Evolutionary conservation across 1,139 yeast genomes (phyloP).

Genomic region (Geotrichum citri-aurantii): DNA sequence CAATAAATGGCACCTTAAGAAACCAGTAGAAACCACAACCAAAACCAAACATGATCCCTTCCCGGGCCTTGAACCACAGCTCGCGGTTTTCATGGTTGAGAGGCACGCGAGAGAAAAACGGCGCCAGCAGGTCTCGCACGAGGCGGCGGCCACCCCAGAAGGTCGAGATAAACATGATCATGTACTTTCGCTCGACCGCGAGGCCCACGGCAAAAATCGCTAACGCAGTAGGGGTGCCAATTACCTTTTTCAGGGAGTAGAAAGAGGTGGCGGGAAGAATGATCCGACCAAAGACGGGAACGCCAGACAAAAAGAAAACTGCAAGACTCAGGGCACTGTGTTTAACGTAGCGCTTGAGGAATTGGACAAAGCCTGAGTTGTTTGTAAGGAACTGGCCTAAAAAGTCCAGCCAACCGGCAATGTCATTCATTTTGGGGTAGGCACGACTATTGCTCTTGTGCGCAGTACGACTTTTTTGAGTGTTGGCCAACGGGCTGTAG

Average conservation of each 20-base stretch:
- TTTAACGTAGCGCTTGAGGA: conserved; percentile 25
- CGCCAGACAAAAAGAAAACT: conserved; percentile 31
- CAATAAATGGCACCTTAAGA: conserved; percentile 44
- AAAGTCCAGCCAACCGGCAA: neutral
- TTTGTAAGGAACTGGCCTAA: neutral
- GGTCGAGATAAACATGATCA: conserved; percentile 40
- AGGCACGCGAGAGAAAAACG: conserved; percentile 48
- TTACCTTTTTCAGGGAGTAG: conserved; percentile 41
- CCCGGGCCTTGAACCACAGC: conserved; percentile 52
- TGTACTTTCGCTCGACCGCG: conserved; percentile 36
- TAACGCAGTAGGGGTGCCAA: conserved; percentile 46
- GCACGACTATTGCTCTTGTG: neutral
- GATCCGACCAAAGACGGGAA: conserved; percentile 41
- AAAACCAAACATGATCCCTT: conserved; percentile 55
- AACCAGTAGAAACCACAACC: conserved; percentile 47
- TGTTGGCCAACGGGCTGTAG: conserved; percentile 21
- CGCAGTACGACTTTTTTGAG: neutral
- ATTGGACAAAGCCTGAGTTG: neutral
- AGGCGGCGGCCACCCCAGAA: conserved; percentile 46
- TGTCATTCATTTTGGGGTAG: neutral
- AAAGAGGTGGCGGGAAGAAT: conserved; percentile 42
- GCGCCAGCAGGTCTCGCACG: conserved; percentile 45
- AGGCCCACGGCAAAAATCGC: conserved; percentile 38
- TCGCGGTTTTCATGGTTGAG: conserved; percentile 43
- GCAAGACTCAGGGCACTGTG: conserved; percentile 29